A percentile compares a stretch with the other conserved stretches of the same genome.
Evolutionary conservation across 352 stramenopile genomes (phyloP).

Genomic region (Pythium grandisporangium): DNA sequence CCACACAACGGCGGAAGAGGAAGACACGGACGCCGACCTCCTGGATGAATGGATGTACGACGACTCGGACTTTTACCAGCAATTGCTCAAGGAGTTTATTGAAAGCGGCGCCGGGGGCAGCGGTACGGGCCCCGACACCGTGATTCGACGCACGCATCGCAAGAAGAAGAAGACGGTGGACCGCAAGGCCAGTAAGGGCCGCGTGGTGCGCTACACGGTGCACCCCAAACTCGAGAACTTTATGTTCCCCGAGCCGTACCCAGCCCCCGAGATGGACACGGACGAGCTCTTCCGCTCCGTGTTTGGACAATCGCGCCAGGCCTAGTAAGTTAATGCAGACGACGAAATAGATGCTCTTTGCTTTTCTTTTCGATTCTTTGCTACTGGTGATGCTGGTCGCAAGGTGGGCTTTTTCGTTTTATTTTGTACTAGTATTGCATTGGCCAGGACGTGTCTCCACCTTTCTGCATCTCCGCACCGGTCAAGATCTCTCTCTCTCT

Average conservation of each 20-base stretch:
- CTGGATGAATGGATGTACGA: conserved; percentile 85
- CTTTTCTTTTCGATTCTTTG: conserved; percentile 5
- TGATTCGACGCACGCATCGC: conserved; percentile 47
- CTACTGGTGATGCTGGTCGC: too few species aligned
- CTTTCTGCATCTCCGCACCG: too few species aligned
- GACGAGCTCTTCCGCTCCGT: conserved; percentile 82
- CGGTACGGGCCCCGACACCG: conserved; percentile 25
- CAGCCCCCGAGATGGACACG: conserved; percentile 66
- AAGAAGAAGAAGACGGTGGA: conserved; percentile 87
- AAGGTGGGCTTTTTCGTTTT: too few species aligned
- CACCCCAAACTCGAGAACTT: conserved; percentile 87
- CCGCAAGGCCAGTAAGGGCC: conserved; percentile 82
- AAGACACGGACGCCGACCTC: conserved; percentile 25
- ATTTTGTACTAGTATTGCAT: conserved; percentile 1
- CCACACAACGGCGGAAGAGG: conserved; percentile 23
- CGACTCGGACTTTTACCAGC: conserved; percentile 84
- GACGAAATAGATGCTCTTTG: conserved; percentile 8
- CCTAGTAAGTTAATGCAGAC: conserved; percentile 12
- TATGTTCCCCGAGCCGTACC: conserved; percentile 83
- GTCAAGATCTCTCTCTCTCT: too few species aligned
- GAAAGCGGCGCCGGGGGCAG: conserved; percentile 53
- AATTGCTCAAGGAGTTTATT: conserved; percentile 86
- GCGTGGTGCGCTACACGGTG: conserved; percentile 74
- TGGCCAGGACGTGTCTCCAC: too few species aligned
- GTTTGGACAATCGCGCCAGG: conserved; percentile 56